Evolutionary conservation across 306 rosid species (phyloP), one percentile per base, ranked within the genome.

Genomic region (peach (Prunus persica)): DNA sequence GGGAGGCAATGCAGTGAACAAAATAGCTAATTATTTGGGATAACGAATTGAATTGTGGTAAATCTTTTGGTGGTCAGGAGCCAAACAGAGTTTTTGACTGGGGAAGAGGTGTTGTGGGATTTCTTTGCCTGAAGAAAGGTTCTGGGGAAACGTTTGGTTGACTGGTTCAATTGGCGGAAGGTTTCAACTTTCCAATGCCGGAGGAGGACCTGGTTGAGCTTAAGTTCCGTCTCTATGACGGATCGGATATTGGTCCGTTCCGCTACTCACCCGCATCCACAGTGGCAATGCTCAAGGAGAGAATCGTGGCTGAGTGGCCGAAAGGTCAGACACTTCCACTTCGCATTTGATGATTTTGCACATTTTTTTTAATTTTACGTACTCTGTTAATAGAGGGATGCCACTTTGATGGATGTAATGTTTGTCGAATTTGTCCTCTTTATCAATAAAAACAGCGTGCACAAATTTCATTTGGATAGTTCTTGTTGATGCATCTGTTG

Each of bases 141-240:
- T 27, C n/a, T 64, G 47, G 18, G n/a, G 69, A 63, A 25, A 56
- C 60, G 46, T 73, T 58, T 14, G 71, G 25, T 61, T 72, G 67
- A 24, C 45, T 52, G 69, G 41, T 43, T 79, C 71, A 76, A 80
- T 75, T 76, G 78, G 84, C 67, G 83, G 73, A 30, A 41, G 79
- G 54, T 77, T 72, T 80, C 61, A 79, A 88, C 60, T 77, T 73
- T 71, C 79, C 79, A 91, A 93, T 93, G 98, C 91, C 96, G 75
- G 97, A 93, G 83, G 93, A 93, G 77, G 96, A 93, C 76, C 57
- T 86, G 68, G 84, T 91, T 38, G 98, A 93, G 86, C 93, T 93
- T 32, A 93, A 91, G 89, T 93, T 93, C 79, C 97, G 97, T 50
- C 90, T 91, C 22, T 93, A 86, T 56, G 98, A 93, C 82, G 98